These are phyloP conservation scores for Closterium sp. DNA, from an alignment of 139 green algal species.

Conservation along the genomic window DNA sequence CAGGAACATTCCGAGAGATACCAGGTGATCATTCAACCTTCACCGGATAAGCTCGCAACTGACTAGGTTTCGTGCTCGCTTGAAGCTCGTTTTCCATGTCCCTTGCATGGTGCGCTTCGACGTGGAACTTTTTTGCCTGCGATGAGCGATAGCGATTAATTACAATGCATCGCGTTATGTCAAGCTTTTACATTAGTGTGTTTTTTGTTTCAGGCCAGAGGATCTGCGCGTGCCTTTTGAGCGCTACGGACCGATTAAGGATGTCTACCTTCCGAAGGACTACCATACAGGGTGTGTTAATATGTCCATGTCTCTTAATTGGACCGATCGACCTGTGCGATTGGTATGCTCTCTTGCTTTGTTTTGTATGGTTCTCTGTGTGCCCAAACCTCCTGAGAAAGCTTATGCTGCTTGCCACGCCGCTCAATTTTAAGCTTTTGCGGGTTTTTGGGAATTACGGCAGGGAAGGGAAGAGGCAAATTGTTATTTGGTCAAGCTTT, in stretches of 20 bases:
- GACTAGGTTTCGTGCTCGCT: too few species aligned
- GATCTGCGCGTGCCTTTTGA: constrained; percentile 46
- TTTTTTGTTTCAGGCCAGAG: constrained; percentile 42
- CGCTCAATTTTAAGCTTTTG: neutral
- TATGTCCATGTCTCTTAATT: neutral
- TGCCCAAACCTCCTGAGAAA: neutral
- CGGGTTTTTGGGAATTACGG: neutral
- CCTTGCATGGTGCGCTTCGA: too few species aligned
- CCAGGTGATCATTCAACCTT: constrained; percentile 29
- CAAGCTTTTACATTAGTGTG: neutral
- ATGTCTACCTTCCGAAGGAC: constrained; percentile 57
- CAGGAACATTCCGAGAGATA: constrained; percentile 39
- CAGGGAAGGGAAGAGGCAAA: neutral
- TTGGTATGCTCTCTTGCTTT: neutral
- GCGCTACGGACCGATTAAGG: constrained; percentile 50
- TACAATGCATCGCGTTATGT: neutral
- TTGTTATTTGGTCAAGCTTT: neutral
- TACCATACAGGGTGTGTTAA: constrained; percentile 45
- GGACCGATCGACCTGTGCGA: too few species aligned
- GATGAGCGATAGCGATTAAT: neutral
- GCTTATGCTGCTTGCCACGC: neutral
- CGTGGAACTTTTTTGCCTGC: constrained; percentile 13
- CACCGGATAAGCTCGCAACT: too few species aligned
- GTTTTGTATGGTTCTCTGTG: neutral
- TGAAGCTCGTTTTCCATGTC: neutral